Evolutionary conservation across 148 eudicot genomes (phyloP).

Genomic region (Diospyros lotus): DNA sequence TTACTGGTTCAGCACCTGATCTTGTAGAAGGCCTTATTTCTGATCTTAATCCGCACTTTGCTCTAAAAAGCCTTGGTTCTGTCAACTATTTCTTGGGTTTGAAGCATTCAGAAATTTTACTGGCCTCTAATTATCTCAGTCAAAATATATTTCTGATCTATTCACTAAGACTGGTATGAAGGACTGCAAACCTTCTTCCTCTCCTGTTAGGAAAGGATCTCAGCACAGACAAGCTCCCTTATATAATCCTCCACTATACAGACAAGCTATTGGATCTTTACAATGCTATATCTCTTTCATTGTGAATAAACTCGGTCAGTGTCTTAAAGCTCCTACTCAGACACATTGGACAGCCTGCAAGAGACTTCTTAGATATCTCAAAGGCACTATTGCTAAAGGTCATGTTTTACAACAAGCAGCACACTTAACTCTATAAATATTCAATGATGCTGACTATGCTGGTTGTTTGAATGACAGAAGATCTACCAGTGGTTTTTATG

Average conservation of each 20-base stretch:
- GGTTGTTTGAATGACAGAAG: too few species aligned
- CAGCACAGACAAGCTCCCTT: neutral
- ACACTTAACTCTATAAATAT: too few species aligned
- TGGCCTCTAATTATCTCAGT: neutral
- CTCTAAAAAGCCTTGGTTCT: conserved; percentile 3
- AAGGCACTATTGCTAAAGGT: neutral
- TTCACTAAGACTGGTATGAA: neutral
- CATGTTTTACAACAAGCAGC: too few species aligned
- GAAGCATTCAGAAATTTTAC: neutral
- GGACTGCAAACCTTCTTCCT: neutral
- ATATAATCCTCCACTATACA: neutral
- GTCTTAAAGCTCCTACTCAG: conserved; percentile 11
- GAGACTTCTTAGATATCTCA: conserved; percentile 10
- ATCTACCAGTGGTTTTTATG: too few species aligned
- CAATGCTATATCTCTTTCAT: conserved; percentile 14
- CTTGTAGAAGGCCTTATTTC: neutral
- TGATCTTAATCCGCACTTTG: neutral
- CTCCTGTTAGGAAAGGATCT: neutral
- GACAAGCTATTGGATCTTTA: neutral
- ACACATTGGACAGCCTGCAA: conserved; percentile 14
- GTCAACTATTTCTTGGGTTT: conserved; percentile 9
- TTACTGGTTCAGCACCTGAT: neutral
- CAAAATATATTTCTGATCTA: neutral
- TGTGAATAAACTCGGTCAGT: conserved; percentile 5
- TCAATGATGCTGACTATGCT: too few species aligned